Base-by-base conservation (phyloP, 331 rosid genomes). In the Malus hybrid region DNA sequence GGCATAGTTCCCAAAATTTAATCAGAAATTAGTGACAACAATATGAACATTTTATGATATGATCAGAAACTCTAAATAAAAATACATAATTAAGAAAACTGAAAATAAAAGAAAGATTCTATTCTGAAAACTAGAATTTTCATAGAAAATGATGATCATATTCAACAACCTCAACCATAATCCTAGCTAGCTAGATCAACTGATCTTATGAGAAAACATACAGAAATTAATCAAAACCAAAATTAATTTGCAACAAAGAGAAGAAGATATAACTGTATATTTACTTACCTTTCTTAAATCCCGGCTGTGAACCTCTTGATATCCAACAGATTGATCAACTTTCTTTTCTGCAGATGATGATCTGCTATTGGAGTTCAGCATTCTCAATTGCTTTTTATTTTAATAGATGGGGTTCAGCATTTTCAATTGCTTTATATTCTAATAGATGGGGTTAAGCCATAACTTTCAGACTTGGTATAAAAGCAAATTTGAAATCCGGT, bases 391-490 rank as follows among this genome's bases (percentile, higher is more conserved):
- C 52, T 33, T 42, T 42, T 10, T 42, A 42, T 42, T 42, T 10
- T 42, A 39, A 39, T 39, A 39, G 68, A 39, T 39, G 76, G 39
- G 57, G 78, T 75, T 31, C 73, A 83, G 76, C 83, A 82, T 80
- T 72, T 80, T 81, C 55, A 71, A 42, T 34, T 33, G 54, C 52
- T 33, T 42, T 42, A 3, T 42, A 42, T 42, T 42, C 3, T 42
- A 39, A 33, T 33, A 33, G 67, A 36, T 36, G 76, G 36, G 42
- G 16, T 73, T 62, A 82, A 77, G 55, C 68, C 70, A 65, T 56
- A 70, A 59, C 73, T 79, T 72, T 76, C 77, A 79, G 82, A 78
- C 76, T 78, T 28, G 16, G 12, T 69, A 48, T 83, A 79, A 81
- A 18, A 73, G 80, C 12, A 70, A 79, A 77, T 76, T 27, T 7